These are phyloP conservation scores for Ceratocystis eucalypticola DNA, from an alignment of 2,329 filamentous ascomycete genomes.

Conservation along the genomic window DNA sequence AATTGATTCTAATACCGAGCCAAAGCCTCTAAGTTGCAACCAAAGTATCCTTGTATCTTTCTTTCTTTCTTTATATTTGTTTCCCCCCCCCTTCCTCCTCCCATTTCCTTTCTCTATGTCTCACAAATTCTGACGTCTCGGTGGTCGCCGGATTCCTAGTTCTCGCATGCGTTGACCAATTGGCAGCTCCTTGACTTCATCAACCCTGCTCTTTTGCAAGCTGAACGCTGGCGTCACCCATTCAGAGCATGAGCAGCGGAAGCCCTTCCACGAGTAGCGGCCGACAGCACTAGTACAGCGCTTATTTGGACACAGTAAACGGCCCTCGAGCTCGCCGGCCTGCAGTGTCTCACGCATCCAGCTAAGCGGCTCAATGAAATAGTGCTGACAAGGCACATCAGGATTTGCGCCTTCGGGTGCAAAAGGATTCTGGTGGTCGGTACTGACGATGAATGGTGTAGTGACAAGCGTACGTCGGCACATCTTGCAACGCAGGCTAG, in stretches of 20 bases:
- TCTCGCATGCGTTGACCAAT: conserved; percentile 19
- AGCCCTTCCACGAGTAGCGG: conserved; percentile 91
- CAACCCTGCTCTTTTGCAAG: conserved; percentile 67
- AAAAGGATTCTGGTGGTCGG: conserved; percentile 36
- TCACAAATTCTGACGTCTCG: conserved; percentile 30
- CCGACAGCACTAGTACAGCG: conserved; percentile 75
- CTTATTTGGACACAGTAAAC: conserved; percentile 64
- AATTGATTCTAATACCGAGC: conserved; percentile 3
- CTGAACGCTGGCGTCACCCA: conserved; percentile 91
- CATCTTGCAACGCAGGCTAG: conserved; percentile 66
- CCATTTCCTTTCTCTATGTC: background rate
- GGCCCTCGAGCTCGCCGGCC: conserved; percentile 67
- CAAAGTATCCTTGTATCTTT: background rate
- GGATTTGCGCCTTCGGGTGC: conserved; percentile 22
- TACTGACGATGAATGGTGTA: conserved; percentile 44
- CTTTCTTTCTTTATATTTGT: background rate
- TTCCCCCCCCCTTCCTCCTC: background rate
- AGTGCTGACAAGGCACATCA: conserved; percentile 54
- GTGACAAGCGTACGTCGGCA: conserved; percentile 57
- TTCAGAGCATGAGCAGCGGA: conserved; percentile 77
- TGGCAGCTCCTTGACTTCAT: conserved; percentile 41
- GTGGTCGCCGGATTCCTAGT: conserved; percentile 44
- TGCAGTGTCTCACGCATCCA: conserved; percentile 88
- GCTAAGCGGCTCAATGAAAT: conserved; percentile 80
- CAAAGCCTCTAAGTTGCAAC: background rate